Evolutionary conservation across 179 eudicot genomes (phyloP), one percentile per base, ranked within the genome.

Genomic region (Heliamphora pulchella): DNA sequence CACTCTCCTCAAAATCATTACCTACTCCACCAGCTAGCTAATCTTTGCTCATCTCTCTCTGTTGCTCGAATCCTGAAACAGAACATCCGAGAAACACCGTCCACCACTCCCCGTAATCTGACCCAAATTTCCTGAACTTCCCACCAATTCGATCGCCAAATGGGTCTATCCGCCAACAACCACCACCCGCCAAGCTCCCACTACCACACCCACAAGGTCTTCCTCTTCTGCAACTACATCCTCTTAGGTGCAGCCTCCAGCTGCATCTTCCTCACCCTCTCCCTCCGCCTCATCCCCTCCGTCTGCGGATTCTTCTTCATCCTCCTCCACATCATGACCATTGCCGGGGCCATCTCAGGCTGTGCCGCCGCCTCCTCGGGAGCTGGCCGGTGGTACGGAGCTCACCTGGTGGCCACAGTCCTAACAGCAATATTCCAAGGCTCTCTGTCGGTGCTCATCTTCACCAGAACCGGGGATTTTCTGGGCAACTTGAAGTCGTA

Each of bases 371-470:
- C 86, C 43, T 65, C 82, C 68, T 76, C 85, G 1, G 88, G 89
- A 1, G 74, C 91, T 7, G 79, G 77, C 80, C 63, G 51, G 20
- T 89, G 90, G 87, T 83, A 89, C 46, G 90, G 86, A 2, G 66
- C 81, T 57, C 92, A 89, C 81, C 82, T 86, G 88, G 86, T 87
- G 6, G 84, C 87, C 8, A 89, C 91, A 0, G 92, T 91, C 1
- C 66, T 91, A 0, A 89, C 92, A 0, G 94, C 94, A 0, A 87
- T 92, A n/a, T 91, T 92, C 71, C 94, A 92, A 54, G 94, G 97
- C 17, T 91, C 97, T 1, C 90, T 91, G 1, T 81, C 92, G 0
- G 86, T 91, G 0, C 81, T 92, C 18, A 90, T 91, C 17, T 92
- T 85, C 80, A 90, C 91, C 0, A 83, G 90, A 0, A 87, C 97